Evolutionary conservation across 176 grass and related monocot species (phyloP).

Genomic region (Zea mays): Zm-B73-REFERENCE-NAM-5.0 NC_050102.1:131736501-131737000

Average conservation of each 20-base stretch:
- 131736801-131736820: conserved; percentile 97
- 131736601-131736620: not conserved
- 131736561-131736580: conserved; percentile 7
- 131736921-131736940: conserved; percentile 2
- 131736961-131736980: conserved; percentile 13
- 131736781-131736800: conserved; percentile 96
- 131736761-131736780: conserved; percentile 84
- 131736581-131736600: conserved; percentile 13
- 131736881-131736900: conserved; percentile 27
- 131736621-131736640: not conserved
- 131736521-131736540: too few species aligned
- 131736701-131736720: conserved; percentile 27
- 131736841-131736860: conserved; percentile 5
- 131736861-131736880: conserved; percentile 2
- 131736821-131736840: conserved; percentile 43
- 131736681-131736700: conserved; percentile 18
- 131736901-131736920: not conserved
- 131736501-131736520: too few species aligned
- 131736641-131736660: not conserved
- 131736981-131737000: conserved; percentile 1
- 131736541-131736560: not conserved
- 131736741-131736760: conserved; percentile 95
- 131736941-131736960: conserved; percentile 6
- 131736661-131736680: not conserved
- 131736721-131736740: conserved; percentile 44